phyloP scores from a whole-genome alignment of 164 flowering plant species.

The Houttuynia cordata region DNA sequence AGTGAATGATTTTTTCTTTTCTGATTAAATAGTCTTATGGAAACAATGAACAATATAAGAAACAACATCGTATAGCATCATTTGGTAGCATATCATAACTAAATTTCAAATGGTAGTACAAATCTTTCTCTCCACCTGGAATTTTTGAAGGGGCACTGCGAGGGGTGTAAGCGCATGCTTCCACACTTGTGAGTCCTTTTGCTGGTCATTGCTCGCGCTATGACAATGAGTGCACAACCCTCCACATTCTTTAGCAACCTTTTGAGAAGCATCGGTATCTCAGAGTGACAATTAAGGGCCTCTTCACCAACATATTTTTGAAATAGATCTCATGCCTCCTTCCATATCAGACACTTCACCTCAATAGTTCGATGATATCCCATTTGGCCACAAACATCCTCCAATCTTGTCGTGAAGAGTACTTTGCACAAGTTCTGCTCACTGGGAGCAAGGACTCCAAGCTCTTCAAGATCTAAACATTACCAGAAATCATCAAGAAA shows the following conservation, averaged over 20 bases:
- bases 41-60: conserved; percentile 6
- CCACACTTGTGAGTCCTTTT: conserved; percentile 2
- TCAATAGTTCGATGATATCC: not conserved
- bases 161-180: conserved; percentile 1
- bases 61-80: not conserved
- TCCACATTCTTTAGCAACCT: conserved; percentile 1
- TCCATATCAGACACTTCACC: not conserved
- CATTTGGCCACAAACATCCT: conserved; percentile 2
- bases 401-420: conserved; percentile 4
- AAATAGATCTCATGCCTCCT: conserved; percentile 6
- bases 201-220: conserved; percentile 6
- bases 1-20: conserved; percentile 2
- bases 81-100: conserved; percentile 8
- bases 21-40: conserved; percentile 3
- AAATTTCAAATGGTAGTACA: conserved; percentile 4
- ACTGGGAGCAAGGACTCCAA: not conserved
- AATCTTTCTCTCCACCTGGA: not conserved
- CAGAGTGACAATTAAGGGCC: not conserved
- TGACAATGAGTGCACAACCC: conserved; percentile 5
- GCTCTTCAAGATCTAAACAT: too few species aligned
- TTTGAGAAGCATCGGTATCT: not conserved
- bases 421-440: conserved; percentile 1
- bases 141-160: not conserved
- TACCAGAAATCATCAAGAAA: too few species aligned
- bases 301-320: conserved; percentile 3